Percentiles rank a stretch among this genome's conserved stretches.
Evolutionary conservation across 768 basidiomycete species (phyloP).

Genomic region (Naematelia encephala): DNA sequence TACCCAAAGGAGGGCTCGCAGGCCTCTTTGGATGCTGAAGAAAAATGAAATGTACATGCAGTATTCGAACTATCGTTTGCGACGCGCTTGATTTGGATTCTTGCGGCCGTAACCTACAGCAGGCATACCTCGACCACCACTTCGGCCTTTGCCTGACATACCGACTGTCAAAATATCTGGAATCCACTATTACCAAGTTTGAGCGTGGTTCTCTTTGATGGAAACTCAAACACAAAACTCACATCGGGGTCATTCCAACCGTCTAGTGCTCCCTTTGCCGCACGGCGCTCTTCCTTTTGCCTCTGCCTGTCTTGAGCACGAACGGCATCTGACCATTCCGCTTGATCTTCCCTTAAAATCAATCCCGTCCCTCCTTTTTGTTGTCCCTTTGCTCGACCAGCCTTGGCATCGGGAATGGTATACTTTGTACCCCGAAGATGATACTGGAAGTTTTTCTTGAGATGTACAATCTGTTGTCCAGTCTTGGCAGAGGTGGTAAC

Average conservation of each 20-base stretch:
- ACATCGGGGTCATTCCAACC: constrained; percentile 92
- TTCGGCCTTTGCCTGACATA: constrained; percentile 62
- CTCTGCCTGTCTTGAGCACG: constrained; percentile 69
- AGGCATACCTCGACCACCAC: constrained; percentile 66
- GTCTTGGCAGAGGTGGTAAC: constrained; percentile 63
- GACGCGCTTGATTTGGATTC: constrained; percentile 78
- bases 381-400: constrained; percentile 71
- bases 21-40: not conserved
- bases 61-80: constrained; percentile 49
- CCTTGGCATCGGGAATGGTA: constrained; percentile 84
- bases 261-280: constrained; percentile 54
- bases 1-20: no score
- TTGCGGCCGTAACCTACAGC: constrained; percentile 78
- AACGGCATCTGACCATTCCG: constrained; percentile 78
- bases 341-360: constrained; percentile 88
- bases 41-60: not conserved
- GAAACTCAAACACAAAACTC: constrained; percentile 18
- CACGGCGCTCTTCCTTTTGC: constrained; percentile 73
- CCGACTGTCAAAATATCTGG: constrained; percentile 49
- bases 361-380: constrained; percentile 74
- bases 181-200: constrained; percentile 35
- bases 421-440: constrained; percentile 85
- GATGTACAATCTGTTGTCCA: constrained; percentile 74
- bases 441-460: constrained; percentile 95
- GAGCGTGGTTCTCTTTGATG: not conserved